Evolutionary conservation across 2,329 filamentous ascomycete species (phyloP), one percentile per base, ranked within the genome.

Genomic region (Apiospora saccharicola): DNA sequence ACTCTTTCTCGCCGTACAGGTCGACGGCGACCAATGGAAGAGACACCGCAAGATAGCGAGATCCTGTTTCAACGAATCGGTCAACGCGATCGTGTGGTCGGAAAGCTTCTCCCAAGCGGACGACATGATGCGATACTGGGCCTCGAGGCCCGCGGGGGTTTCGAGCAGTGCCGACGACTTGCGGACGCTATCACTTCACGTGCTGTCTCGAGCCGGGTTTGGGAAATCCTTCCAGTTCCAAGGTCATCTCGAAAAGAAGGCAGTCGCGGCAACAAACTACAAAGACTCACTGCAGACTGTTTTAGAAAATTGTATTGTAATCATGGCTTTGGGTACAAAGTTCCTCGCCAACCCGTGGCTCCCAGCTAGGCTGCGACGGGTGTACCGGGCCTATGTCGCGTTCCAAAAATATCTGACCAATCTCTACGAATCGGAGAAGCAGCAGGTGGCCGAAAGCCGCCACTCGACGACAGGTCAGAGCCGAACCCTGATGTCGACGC

Each of bases 261-360:
- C 67, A 14, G 73, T 68, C 37, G 14, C 14, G 4, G 46, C 22
- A 0, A 53, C 68, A 0, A 80, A 70, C 72, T 80, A 80, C 74
- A 79, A 79, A 30, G 74, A 78, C 1, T 78, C 80, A 0, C 71
- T 82, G 4, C 73, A 79, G 61, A 72, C 71, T 0, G 76, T 81
- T 12, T 43, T 81, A 2, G 80, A 81, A n/a, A 80, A 81, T 69
- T 77, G 77, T 34, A 74, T 81, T 22, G 72, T 81, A 0, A 79
- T 81, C 19, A 71, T 81, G 19, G 76, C 73, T 0, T 69, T 81
- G 5, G 79, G 79, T 0, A 75, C 77, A 1, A 74, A 75, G 8
- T 30, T 24, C 14, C 70, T 81, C 10, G 64, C 76, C 3, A 74
- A 76, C 2, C 72, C 71, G 2, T 78, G 76, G 75, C 75, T 77